Evolutionary conservation across 1,284 basidiomycete species (phyloP), one percentile per base, ranked within the genome.

Genomic region (Sanghuangporus weigelae): DNA sequence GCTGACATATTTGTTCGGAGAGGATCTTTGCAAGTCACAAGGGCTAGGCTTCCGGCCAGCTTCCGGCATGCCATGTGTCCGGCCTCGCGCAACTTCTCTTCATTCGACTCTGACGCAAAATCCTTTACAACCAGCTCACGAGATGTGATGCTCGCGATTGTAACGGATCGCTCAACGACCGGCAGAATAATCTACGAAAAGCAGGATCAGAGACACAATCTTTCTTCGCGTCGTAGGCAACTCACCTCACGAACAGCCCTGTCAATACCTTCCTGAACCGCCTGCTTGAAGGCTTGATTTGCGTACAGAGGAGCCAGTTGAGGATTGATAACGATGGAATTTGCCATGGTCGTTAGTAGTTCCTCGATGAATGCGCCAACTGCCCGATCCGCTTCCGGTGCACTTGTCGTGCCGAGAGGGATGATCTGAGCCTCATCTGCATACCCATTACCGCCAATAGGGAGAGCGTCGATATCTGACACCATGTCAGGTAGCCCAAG

Each of bases 11-110:
- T 96, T 71, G 89, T 93, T 71, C 95, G 90, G 65, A 99, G 77
- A 0, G 97, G 96, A 73, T 99, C 97, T 75, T 98, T 99, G 83
- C 96, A 99, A 16, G 97, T 99, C 26, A 99, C 97, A 59, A 98
- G 79, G 6, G 97, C 97, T 53, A 99, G 84, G 71, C 94, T 97
- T 50, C 96, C 96, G 19, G 97, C 97, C 59, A 99, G 85, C 74
- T 95, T 97, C 76, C 96, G 94, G 1, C 95, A 95, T 95, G 98
- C 99, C 60, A 95, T 78, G 74, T 98, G 95, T 7, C 93, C 95
- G 12, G 97, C 94, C 71, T 90, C 89, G 51, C 95, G 88, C 73
- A 99, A 79, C 76, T 92, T 96, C 57, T 90, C 86, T 71, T 98
- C 95, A 72, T 93, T 95, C 19, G 89, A 81, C 69, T 99, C 97